These are phyloP conservation scores for Knoxia roxburghii DNA, from an alignment of 257 asterid species.

Conservation along the genomic window DNA sequence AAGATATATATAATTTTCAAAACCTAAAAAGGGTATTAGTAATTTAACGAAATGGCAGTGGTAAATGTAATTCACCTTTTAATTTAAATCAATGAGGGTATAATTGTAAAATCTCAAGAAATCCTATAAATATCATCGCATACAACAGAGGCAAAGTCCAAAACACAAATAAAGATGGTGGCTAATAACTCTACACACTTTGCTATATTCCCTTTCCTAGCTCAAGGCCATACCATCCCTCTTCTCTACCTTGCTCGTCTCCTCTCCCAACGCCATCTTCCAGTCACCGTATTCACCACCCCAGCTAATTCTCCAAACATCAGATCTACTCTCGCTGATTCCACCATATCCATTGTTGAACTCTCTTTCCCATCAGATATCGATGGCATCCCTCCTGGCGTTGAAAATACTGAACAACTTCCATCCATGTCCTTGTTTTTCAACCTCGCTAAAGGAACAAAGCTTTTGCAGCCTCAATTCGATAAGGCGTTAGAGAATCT, in stretches of 20 bases:
- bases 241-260: conserved; percentile 66
- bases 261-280: conserved; percentile 40
- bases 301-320: conserved; percentile 43
- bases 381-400: conserved; percentile 49
- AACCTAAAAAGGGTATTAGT: no score
- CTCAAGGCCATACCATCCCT: conserved; percentile 74
- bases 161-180: conserved; percentile 29
- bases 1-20: no score
- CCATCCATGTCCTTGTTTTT: conserved; percentile 34
- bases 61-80: no score
- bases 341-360: conserved; percentile 31
- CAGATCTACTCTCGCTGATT: conserved; percentile 29
- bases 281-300: conserved; percentile 67
- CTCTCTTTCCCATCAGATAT: conserved; percentile 55
- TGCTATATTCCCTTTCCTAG: conserved; percentile 59
- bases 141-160: no score
- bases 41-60: no score
- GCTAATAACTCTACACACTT: conserved; percentile 45
- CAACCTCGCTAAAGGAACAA: conserved; percentile 35
- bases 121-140: no score
- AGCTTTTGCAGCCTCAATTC: conserved; percentile 48
- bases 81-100: no score
- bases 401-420: conserved; percentile 59
- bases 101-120: no score
- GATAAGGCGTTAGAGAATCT: conserved; percentile 36